These are phyloP conservation scores for Epichloe festucae DNA, from an alignment of 2,329 filamentous ascomycete species.

Conservation along the genomic window DNA sequence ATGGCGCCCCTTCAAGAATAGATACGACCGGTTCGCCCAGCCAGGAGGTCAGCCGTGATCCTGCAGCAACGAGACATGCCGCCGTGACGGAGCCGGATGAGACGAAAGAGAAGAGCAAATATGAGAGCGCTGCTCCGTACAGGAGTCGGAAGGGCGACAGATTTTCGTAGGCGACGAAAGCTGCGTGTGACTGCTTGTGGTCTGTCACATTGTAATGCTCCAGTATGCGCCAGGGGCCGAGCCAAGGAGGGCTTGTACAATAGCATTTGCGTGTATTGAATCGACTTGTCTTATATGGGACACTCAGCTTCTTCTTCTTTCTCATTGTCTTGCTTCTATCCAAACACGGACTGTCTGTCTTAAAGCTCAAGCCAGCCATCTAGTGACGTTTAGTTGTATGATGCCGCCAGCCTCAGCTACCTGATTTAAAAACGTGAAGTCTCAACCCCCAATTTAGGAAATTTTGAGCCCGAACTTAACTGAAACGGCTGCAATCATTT, in stretches of 20 bases:
- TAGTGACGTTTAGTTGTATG: too few relatives aligned
- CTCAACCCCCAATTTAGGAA: too few relatives aligned
- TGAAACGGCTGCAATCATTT: too few relatives aligned
- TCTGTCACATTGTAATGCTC: neutral
- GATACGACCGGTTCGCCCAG: slow-evolving; percentile 50
- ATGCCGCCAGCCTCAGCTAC: neutral
- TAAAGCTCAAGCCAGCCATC: too few relatives aligned
- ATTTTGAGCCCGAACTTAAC: too few relatives aligned
- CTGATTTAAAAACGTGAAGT: neutral
- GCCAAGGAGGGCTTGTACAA: neutral
- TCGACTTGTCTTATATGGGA: neutral
- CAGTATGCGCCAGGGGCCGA: neutral
- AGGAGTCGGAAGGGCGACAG: slow-evolving; percentile 73
- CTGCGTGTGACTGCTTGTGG: neutral
- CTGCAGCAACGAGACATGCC: slow-evolving; percentile 74
- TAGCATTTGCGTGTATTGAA: neutral
- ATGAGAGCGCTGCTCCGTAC: slow-evolving; percentile 68
- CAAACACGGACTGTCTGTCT: neutral
- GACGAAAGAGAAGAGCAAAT: slow-evolving; percentile 72
- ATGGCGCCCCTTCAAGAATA: slow-evolving; percentile 41
- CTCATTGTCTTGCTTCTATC: neutral
- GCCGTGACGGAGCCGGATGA: slow-evolving; percentile 56
- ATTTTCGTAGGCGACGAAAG: slow-evolving; percentile 42
- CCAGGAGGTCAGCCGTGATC: slow-evolving; percentile 61
- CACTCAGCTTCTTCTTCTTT: neutral